Evolutionary conservation across 2,329 filamentous ascomycete genomes (phyloP).

Genomic region (Penicillium brevicompactum): DNA sequence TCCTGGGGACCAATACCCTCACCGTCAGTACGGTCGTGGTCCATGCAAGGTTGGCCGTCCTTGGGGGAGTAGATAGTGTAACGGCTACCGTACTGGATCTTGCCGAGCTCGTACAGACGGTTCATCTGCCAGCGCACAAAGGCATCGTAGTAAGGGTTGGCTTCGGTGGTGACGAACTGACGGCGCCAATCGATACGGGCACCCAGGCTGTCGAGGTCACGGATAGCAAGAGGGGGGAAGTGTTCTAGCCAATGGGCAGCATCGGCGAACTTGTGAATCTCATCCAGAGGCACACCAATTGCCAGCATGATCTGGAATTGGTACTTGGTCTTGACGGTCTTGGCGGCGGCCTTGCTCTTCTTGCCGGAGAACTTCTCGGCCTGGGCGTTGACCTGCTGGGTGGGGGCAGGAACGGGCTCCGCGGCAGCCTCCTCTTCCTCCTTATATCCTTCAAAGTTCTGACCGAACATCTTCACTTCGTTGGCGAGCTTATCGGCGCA

Average conservation of each 20-base stretch:
- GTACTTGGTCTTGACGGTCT: constrained; percentile 92
- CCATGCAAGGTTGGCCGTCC: constrained; percentile 84
- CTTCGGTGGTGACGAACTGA: constrained; percentile 91
- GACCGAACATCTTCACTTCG: constrained; percentile 86
- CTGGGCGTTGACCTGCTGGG: constrained; percentile 72
- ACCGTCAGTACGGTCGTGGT: constrained; percentile 79
- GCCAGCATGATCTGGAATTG: constrained; percentile 95
- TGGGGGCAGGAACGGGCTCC: constrained; percentile 59
- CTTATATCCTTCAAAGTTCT: constrained; percentile 78
- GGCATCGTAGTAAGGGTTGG: constrained; percentile 93
- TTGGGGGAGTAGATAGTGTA: constrained; percentile 94
- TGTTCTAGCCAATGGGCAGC: constrained; percentile 88
- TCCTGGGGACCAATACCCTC: constrained; percentile 85
- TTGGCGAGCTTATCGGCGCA: constrained; percentile 92
- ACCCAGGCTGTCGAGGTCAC: constrained; percentile 81
- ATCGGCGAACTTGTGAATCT: constrained; percentile 93
- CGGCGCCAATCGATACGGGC: constrained; percentile 90
- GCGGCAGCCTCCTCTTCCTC: constrained; percentile 60
- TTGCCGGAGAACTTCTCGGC: constrained; percentile 88
- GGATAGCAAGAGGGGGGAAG: constrained; percentile 78
- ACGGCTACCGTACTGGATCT: constrained; percentile 90
- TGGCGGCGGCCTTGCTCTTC: constrained; percentile 88
- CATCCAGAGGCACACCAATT: constrained; percentile 80
- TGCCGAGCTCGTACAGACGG: constrained; percentile 81
- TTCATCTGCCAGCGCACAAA: constrained; percentile 99